phyloP scores from a whole-genome alignment of 2,329 filamentous ascomycete genomes.

The Sclerotinia subarctica region DNA sequence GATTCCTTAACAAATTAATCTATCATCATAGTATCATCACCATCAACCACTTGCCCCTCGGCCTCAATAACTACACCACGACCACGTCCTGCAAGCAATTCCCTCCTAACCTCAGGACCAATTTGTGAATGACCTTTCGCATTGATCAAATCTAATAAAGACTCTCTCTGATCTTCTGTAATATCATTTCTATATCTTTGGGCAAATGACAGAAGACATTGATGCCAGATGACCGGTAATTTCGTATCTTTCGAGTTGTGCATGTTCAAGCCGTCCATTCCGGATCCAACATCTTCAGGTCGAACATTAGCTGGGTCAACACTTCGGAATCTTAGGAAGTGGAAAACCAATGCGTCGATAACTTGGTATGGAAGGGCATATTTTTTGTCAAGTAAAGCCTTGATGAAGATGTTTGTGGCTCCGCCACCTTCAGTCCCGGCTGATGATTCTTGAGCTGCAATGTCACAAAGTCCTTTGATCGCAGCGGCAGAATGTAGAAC shows the following conservation, averaged over 20 bases:
- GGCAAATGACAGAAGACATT: slow-evolving; percentile 86
- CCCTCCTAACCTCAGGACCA: slow-evolving; percentile 84
- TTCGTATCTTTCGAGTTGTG: slow-evolving; percentile 55
- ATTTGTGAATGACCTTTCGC: slow-evolving; percentile 84
- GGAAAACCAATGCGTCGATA: slow-evolving; percentile 90
- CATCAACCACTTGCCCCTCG: slow-evolving; percentile 56
- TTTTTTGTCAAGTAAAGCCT: slow-evolving; percentile 89
- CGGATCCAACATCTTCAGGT: slow-evolving; percentile 48
- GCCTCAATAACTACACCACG: slow-evolving; percentile 70
- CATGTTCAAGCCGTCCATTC: slow-evolving; percentile 51
- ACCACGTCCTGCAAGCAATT: slow-evolving; percentile 82
- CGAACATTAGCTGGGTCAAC: slow-evolving; percentile 58
- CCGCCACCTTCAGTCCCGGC: slow-evolving; percentile 82
- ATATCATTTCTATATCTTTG: slow-evolving; percentile 95
- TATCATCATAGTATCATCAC: slow-evolving; percentile 90
- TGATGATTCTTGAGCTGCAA: slow-evolving; percentile 84
- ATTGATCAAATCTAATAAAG: slow-evolving; percentile 80
- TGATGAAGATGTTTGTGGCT: slow-evolving; percentile 93
- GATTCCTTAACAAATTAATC: slow-evolving; percentile 37
- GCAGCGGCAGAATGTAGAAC: slow-evolving; percentile 91
- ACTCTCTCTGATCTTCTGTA: slow-evolving; percentile 90
- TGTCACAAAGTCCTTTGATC: slow-evolving; percentile 87
- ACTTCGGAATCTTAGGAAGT: slow-evolving; percentile 86
- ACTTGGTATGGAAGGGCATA: slow-evolving; percentile 95
- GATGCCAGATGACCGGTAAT: slow-evolving; percentile 93